Conservation (phyloP, 2,329 filamentous ascomycete genomes). For the Exophiala spinifera region DNA sequence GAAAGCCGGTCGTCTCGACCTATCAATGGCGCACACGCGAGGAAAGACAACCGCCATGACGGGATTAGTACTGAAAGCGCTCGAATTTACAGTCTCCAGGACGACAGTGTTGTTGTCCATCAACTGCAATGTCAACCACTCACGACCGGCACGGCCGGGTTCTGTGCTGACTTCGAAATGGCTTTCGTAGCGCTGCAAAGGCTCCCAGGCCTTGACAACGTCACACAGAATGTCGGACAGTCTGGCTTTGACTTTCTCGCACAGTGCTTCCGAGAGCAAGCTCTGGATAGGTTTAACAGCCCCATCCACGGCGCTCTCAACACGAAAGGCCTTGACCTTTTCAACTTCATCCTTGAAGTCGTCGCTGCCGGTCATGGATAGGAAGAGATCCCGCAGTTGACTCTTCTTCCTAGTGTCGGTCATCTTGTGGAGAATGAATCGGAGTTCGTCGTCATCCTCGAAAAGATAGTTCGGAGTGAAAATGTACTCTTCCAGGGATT, state of each 20-base stretch:
- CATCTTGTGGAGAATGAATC: conserved; percentile 66
- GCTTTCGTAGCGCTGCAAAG: conserved; percentile 7
- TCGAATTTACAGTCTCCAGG: conserved; percentile 7
- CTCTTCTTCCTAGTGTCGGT: conserved; percentile 47
- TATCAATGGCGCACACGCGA: conserved; percentile 12
- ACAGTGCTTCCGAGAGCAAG: not conserved
- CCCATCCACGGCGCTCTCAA: conserved; percentile 3
- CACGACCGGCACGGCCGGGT: not conserved
- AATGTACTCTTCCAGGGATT: conserved; percentile 16
- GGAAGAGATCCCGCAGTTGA: not conserved
- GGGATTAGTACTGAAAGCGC: conserved; percentile 1
- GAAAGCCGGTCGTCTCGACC: conserved; percentile 11
- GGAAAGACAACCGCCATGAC: conserved; percentile 12
- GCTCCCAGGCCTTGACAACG: conserved; percentile 7
- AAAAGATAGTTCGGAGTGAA: conserved; percentile 18
- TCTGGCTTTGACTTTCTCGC: not conserved
- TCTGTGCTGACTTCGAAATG: conserved; percentile 14
- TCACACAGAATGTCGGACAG: conserved; percentile 1
- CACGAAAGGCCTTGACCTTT: conserved; percentile 6
- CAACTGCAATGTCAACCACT: conserved; percentile 5
- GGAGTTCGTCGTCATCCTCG: conserved; percentile 19
- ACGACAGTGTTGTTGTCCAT: not conserved
- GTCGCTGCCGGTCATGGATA: conserved; percentile 8
- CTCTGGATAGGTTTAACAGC: not conserved
- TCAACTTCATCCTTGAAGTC: conserved; percentile 5